These are phyloP conservation scores for Raddia distichophylla DNA, from an alignment of 176 grass and related monocot species.

Conservation along the genomic window DNA sequence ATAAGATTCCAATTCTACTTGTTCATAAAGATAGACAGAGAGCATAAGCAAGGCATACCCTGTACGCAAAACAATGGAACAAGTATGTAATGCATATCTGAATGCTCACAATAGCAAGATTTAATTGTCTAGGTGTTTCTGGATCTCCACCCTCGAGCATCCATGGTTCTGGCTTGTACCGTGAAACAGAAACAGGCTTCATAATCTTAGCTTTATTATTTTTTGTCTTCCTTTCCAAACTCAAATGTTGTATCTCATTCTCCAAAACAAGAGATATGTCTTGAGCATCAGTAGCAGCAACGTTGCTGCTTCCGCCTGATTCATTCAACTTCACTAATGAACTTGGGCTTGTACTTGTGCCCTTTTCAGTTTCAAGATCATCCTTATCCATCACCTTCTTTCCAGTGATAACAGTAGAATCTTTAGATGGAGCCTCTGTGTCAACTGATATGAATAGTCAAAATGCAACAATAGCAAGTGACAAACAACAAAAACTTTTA, in stretches of 20 bases:
- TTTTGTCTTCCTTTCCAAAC: constrained; percentile 54
- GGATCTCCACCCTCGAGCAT: constrained; percentile 60
- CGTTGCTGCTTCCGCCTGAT: constrained; percentile 28
- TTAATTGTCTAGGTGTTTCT: constrained; percentile 65
- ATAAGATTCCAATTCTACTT: constrained; percentile 25
- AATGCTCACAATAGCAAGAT: constrained; percentile 85
- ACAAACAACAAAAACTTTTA: not conserved
- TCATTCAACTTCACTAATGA: constrained; percentile 29
- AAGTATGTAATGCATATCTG: not conserved
- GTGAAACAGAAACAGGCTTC: constrained; percentile 48
- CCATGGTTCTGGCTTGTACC: constrained; percentile 89
- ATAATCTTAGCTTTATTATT: constrained; percentile 50
- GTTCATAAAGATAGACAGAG: not conserved
- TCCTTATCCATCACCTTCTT: constrained; percentile 42
- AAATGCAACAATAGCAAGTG: constrained; percentile 9
- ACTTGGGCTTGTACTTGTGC: constrained; percentile 12
- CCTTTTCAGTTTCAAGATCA: constrained; percentile 38
- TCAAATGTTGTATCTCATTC: constrained; percentile 57
- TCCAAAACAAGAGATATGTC: constrained; percentile 44
- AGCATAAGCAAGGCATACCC: constrained; percentile 20
- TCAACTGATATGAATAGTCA: constrained; percentile 51
- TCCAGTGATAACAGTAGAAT: constrained; percentile 18
- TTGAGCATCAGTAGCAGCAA: constrained; percentile 31
- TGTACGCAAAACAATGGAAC: not conserved
- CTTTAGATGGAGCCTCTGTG: constrained; percentile 34